Base-by-base conservation (phyloP, 306 rosid genomes). In the Rubus idaeus region DNA sequence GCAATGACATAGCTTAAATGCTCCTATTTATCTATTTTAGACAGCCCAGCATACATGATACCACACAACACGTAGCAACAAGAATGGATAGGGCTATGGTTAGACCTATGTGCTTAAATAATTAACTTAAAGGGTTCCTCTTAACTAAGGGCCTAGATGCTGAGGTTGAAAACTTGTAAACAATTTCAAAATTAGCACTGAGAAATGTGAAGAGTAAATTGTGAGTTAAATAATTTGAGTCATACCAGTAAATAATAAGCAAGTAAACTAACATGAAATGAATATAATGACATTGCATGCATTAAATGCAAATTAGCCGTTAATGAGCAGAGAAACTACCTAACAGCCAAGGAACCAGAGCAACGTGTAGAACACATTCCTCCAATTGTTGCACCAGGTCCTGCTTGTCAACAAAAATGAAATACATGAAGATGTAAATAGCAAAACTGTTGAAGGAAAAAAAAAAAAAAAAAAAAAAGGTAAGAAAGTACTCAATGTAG, bases 301-400 rank as follows among this genome's bases (percentile, higher is more conserved):
- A 50, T 9, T 14, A 20, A 60, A 30, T 61, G n/a, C n/a, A 13
- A 78, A 2, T 14, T 53, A 6, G 21, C 61, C 21, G 8, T 1
- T 63, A 52, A 64, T 5, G 52, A 44, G 47, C 49, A 85, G 51
- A 70, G 76, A 42, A 67, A 74, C 75, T 83, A 94, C 98, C 96
- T 94, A 71, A 90, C 96, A 80, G 98, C 98, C 83, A 94, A 87
- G 1, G 98, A 94, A 71, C 98, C 98, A 66, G 98, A 94, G 83
- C 98, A 94, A 71, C 98, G 97, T 64, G 98, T 94, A 68, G 98
- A 96, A 80, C 98, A 94, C 98, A 94, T 94, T 74, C 98, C 98
- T 51, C 98, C 98, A 61, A 94, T 94, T 83, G 96, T 92, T 80
- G 98, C 98, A 74, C 98, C 98, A 79, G 98, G 98, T 75, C 98